These are phyloP conservation scores for Letharia lupina DNA, from an alignment of 495 filamentous ascomycete genomes.

Conservation along the genomic window DNA sequence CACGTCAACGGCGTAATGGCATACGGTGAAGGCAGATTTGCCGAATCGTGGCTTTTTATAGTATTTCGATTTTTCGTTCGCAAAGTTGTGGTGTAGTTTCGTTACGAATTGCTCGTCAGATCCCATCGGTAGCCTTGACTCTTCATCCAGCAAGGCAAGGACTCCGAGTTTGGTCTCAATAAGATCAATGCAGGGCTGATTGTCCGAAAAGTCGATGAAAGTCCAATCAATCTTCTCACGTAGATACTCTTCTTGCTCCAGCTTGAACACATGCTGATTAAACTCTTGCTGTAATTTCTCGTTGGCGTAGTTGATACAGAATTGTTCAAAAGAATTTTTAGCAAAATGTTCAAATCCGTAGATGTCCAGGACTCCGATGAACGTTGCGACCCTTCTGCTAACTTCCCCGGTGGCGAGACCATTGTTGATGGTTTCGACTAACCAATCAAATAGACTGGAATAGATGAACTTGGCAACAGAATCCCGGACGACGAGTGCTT, in stretches of 20 bases:
- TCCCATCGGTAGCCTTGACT: constrained; percentile 92
- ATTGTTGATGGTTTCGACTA: constrained; percentile 89
- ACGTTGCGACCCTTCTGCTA: constrained; percentile 70
- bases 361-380: constrained; percentile 99
- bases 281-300: constrained; percentile 99
- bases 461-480: constrained; percentile 99
- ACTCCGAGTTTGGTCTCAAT: constrained; percentile 97
- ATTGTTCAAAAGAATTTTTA: constrained; percentile 99
- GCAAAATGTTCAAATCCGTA: constrained; percentile 99
- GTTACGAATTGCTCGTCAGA: constrained; percentile 96
- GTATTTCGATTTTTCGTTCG: constrained; percentile 84
- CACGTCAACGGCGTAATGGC: constrained; percentile 97
- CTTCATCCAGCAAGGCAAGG: constrained; percentile 86
- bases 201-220: constrained; percentile 99
- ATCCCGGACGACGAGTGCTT: constrained; percentile 89
- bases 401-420: constrained; percentile 87
- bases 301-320: constrained; percentile 99
- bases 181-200: constrained; percentile 98
- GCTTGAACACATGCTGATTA: constrained; percentile 99
- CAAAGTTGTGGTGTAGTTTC: constrained; percentile 93
- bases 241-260: constrained; percentile 98
- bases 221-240: constrained; percentile 98
- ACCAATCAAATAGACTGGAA: constrained; percentile 96
- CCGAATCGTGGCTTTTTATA: constrained; percentile 98
- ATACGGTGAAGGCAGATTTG: constrained; percentile 95